Base-by-base conservation (phyloP, 441 rosid genomes). In the Metrosideros polymorpha region DNA sequence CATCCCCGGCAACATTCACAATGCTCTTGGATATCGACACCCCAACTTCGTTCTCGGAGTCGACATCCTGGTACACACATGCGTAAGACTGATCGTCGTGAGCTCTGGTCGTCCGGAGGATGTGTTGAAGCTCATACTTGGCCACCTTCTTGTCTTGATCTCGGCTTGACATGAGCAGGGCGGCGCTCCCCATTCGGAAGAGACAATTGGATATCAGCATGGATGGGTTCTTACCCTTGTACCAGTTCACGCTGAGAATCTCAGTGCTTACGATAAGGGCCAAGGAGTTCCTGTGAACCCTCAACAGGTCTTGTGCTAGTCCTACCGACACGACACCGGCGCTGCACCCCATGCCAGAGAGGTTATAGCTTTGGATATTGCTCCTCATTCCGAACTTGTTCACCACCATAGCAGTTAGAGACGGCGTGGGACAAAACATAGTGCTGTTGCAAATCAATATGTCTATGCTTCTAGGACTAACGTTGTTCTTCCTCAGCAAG, bases 301-400 rank as follows among this genome's bases (percentile, higher is more conserved):
- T 89, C 32, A 91, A 75, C 50, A 91, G 82, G n/a, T 90, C 90
- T 85, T 57, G 85, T 13, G 90, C 93, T 47, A 91, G 54, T 50
- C 90, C 85, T 39, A 89, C 79, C 6, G 92, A 87, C 83, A 89
- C 25, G 24, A 90, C 83, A 17, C 92, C 93, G 0, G 92, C 92
- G 13, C 93, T 87, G 84, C 90, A 85, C 9, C 86, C 89, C 90
- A 87, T 89, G n/a, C 90, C 90, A 6, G 90, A 89, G 55, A 89
- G 88, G 85, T 89, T 87, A n/a, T 83, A 89, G 66, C 86, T 85
- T 76, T 27, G 63, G 35, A 89, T 47, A 35, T 89, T 84, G 89
- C 87, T 87, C 83, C 89, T 83, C 87, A 89, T 83, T 54, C 76
- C 43, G 57, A 87, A 89, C 84, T 55, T 77, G 24, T 77, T 85